A percentile compares a stretch with the other conserved stretches of the same genome.
These are phyloP conservation scores for Cutaneotrichosporon mucoides DNA, from an alignment of 1,284 basidiomycete genomes.

Conservation along the genomic window DNA sequence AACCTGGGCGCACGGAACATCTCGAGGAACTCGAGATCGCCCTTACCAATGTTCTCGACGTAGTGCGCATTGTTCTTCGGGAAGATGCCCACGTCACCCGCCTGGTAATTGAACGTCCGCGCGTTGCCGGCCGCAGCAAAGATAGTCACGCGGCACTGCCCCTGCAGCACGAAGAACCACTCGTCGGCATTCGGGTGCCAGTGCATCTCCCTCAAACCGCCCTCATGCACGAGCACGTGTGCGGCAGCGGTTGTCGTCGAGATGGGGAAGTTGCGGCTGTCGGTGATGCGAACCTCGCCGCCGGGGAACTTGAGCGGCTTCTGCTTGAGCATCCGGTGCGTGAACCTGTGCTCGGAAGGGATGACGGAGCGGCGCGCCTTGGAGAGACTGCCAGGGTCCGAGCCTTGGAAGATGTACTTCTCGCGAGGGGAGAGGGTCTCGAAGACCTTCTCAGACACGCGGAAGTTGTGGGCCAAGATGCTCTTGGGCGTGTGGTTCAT, in stretches of 20 bases:
- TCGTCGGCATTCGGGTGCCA: slow-evolving; percentile 64
- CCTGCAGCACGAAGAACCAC: slow-evolving; percentile 50
- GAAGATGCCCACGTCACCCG: slow-evolving; percentile 61
- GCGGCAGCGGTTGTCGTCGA: slow-evolving; percentile 62
- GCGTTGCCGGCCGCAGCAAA: slow-evolving; percentile 62
- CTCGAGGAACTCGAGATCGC: slow-evolving; percentile 61
- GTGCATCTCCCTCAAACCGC: slow-evolving; percentile 60
- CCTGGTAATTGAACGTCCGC: slow-evolving; percentile 63
- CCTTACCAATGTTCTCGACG: slow-evolving; percentile 66
- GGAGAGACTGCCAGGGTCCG: slow-evolving; percentile 11
- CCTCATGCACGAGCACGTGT: slow-evolving; percentile 64
- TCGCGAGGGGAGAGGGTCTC: slow-evolving; percentile 46
- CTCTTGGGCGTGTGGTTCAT: slow-evolving; percentile 58
- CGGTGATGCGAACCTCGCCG: slow-evolving; percentile 62
- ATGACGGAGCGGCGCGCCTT: slow-evolving; percentile 14
- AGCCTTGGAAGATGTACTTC: slow-evolving; percentile 64
- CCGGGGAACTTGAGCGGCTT: slow-evolving; percentile 52
- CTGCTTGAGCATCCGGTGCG: slow-evolving; percentile 43
- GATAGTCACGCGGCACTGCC: slow-evolving; percentile 59
- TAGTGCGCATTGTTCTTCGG: slow-evolving; percentile 58
- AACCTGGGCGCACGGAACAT: slow-evolving; percentile 59
- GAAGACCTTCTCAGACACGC: slow-evolving; percentile 56
- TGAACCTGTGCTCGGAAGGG: slow-evolving; percentile 15
- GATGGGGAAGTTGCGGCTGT: slow-evolving; percentile 58
- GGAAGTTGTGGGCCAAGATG: slow-evolving; percentile 69